These are phyloP conservation scores for Hymenoscyphus albidus DNA, from an alignment of 2,329 filamentous ascomycete species.

Conservation along the genomic window DNA sequence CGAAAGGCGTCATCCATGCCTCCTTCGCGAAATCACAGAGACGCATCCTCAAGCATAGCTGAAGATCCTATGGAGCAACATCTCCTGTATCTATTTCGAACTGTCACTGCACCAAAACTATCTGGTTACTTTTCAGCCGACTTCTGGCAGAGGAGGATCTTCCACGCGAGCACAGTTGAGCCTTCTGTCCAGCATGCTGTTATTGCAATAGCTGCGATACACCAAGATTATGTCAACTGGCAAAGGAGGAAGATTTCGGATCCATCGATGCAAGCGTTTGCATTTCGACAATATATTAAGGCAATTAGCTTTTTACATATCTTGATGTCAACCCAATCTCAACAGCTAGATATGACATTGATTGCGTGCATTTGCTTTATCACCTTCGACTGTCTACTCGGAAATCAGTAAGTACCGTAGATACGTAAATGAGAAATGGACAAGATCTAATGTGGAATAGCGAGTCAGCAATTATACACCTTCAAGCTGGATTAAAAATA, in stretches of 20 bases:
- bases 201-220: slow-evolving; percentile 32
- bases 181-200: slow-evolving; percentile 30
- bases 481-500: slow-evolving; percentile 30
- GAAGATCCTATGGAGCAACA: slow-evolving; percentile 25
- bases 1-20: slow-evolving; percentile 6
- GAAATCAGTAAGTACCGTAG: slow-evolving; percentile 25
- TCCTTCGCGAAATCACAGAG: slow-evolving; percentile 6
- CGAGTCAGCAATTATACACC: slow-evolving; percentile 29
- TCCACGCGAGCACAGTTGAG: slow-evolving; percentile 24
- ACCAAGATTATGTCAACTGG: slow-evolving; percentile 35
- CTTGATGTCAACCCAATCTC: slow-evolving; percentile 26
- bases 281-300: slow-evolving; percentile 55
- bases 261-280: slow-evolving; percentile 39
- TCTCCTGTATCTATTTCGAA: slow-evolving; percentile 27
- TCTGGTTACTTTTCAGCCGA: slow-evolving; percentile 26
- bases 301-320: slow-evolving; percentile 42
- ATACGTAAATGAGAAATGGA: neutral
- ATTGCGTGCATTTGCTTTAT: slow-evolving; percentile 62
- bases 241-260: slow-evolving; percentile 42
- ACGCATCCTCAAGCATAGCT: slow-evolving; percentile 5
- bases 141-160: slow-evolving; percentile 29
- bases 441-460: slow-evolving; percentile 18
- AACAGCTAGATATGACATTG: slow-evolving; percentile 40
- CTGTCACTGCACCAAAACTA: slow-evolving; percentile 25
- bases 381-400: slow-evolving; percentile 51